Base-by-base conservation (phyloP, 257 asterid genomes). In the Solanum arcanum region DNA sequence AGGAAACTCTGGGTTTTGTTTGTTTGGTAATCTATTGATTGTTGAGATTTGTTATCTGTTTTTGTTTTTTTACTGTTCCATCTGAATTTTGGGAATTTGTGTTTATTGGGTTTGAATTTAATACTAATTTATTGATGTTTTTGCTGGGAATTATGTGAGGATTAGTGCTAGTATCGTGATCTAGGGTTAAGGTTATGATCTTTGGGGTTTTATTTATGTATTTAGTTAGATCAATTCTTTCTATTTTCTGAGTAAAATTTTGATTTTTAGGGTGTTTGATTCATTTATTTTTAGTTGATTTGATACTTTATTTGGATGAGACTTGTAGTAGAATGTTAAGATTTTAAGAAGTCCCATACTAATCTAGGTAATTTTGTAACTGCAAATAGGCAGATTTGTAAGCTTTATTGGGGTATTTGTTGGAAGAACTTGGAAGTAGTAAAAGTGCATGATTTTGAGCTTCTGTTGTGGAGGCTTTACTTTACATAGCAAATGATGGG, bases 131-230 rank as follows among this genome's bases (percentile, higher is more conserved):
- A 47, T 80, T 46, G 27, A 80, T 80, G 9, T 64, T 52, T 25
- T 62, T 23, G 69, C 14, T 37, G n/a, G 27, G 37, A 83, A 23
- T 81, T 87, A 18, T 78, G 13, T 41, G 81, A 62, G 81, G 70
- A 10, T 25, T 21, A 60, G 62, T 78, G 42, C 41, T 86, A 83
- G 59, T 75, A 83, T 21, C 75, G 80, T 56, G 92, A 90, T 90
- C 92, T 90, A 86, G 88, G 90, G 87, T 69, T 78, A 59, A 73
- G 7, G 13, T 74, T 86, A 27, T 39, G 21, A 82, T 74, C 41
- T 46, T 29, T 21, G 68, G 83, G 70, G 81, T 42, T 85, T 73
- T 37, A 64, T 87, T 44, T 81, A 12, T 42, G 44, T 68, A 59
- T 25, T 52, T 73, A 37, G 49, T 66, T 84, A 21, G 87, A 87